Evolutionary conservation across 163 green algal genomes (phyloP).

Genomic region (Chlamydomonas reinhardtii): DNA sequence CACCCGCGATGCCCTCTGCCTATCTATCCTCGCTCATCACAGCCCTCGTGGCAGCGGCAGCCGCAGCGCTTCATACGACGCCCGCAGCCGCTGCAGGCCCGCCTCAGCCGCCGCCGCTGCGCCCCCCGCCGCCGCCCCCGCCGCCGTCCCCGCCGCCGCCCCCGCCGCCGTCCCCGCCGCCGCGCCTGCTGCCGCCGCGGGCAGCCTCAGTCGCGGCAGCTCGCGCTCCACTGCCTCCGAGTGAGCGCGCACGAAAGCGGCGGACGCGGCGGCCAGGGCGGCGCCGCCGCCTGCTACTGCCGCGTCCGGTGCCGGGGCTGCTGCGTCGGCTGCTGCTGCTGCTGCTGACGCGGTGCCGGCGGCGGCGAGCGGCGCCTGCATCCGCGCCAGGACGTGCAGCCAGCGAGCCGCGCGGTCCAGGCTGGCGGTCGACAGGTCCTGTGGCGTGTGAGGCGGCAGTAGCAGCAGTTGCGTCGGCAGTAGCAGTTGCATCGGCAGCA

Average conservation of each 20-base stretch:
- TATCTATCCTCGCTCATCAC: too few relatives aligned
- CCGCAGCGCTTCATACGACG: not conserved
- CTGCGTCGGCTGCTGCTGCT: not conserved
- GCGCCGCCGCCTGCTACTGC: not conserved
- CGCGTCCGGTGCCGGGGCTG: not conserved
- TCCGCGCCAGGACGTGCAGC: not conserved
- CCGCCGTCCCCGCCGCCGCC: not conserved
- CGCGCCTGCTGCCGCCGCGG: too few relatives aligned
- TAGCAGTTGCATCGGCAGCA: not conserved
- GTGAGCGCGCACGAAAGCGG: not conserved
- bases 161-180: not conserved
- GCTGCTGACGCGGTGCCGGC: too few relatives aligned
- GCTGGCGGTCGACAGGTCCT: not conserved
- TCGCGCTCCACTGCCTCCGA: not conserved
- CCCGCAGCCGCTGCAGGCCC: not conserved
- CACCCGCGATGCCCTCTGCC: too few relatives aligned
- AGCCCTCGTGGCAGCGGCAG: constrained; percentile 16
- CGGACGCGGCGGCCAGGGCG: not conserved
- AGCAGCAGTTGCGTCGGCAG: too few relatives aligned
- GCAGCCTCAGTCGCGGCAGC: not conserved
- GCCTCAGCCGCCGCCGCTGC: not conserved
- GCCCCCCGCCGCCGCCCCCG: not conserved
- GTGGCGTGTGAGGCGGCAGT: not conserved
- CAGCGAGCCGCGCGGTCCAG: not conserved
- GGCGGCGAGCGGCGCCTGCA: not conserved